Percentiles rank a stretch among this genome's conserved stretches.
These are phyloP conservation scores for Botrytis medusae DNA, from an alignment of 2,329 filamentous ascomycete genomes.

Conservation along the genomic window DNA sequence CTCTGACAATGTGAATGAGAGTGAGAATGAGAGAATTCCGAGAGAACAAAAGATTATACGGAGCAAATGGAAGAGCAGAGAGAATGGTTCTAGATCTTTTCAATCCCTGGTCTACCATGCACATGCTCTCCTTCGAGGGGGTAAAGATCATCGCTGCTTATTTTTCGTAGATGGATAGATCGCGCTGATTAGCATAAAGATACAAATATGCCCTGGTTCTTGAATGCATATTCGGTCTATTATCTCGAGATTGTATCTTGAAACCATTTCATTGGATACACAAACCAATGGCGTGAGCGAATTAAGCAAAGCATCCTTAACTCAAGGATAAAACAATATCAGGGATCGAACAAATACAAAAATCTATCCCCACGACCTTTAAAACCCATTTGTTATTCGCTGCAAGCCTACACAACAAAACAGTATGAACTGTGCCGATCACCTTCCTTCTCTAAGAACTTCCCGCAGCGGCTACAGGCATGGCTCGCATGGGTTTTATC, in stretches of 20 bases:
- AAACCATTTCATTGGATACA: neutral
- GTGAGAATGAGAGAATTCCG: neutral
- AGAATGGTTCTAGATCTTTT: conserved; percentile 8
- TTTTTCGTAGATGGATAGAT: neutral
- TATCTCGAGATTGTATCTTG: neutral
- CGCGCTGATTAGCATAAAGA: neutral
- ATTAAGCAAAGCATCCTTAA: neutral
- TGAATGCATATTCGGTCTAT: neutral
- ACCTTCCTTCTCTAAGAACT: neutral
- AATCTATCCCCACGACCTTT: neutral
- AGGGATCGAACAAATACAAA: neutral
- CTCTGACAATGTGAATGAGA: neutral
- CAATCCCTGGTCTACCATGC: neutral
- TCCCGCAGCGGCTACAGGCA: conserved; percentile 3
- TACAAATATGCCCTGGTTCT: neutral
- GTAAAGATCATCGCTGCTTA: conserved; percentile 18
- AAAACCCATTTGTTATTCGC: neutral
- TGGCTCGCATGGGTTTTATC: neutral
- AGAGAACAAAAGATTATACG: neutral
- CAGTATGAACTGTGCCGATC: neutral
- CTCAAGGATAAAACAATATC: neutral
- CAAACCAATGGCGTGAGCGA: neutral
- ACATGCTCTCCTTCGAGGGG: neutral
- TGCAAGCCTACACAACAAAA: neutral
- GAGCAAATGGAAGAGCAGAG: neutral